phyloP scores from a whole-genome alignment of 2,329 filamentous ascomycete species.

The Gaeumannomyces sp. region DNA sequence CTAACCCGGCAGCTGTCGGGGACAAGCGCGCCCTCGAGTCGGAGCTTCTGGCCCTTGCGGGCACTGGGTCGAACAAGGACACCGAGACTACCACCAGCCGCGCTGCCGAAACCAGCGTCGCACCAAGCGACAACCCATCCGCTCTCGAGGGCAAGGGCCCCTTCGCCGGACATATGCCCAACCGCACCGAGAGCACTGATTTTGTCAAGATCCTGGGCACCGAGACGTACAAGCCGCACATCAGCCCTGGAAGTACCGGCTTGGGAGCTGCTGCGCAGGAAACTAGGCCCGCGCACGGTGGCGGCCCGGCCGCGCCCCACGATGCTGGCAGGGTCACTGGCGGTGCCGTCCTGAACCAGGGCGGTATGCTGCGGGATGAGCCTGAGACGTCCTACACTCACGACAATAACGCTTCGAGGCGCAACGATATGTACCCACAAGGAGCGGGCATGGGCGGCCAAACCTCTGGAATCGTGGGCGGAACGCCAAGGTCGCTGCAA shows the following conservation, averaged over 20 bases:
- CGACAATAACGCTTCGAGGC: background rate
- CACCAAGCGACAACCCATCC: background rate
- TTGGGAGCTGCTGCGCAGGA: background rate
- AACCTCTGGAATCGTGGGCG: background rate
- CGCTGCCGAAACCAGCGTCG: background rate
- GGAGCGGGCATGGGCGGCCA: background rate
- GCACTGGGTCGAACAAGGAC: background rate
- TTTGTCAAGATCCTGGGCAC: conserved; percentile 8
- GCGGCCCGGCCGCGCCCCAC: background rate
- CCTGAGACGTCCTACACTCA: background rate
- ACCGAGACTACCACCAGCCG: background rate
- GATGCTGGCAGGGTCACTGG: background rate
- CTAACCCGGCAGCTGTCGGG: conserved; percentile 3
- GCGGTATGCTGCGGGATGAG: background rate
- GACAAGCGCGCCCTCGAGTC: conserved; percentile 7
- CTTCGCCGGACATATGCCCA: conserved; percentile 6
- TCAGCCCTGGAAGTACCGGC: background rate
- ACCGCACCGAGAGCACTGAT: conserved; percentile 8
- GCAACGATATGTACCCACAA: background rate
- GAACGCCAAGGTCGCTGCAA: background rate
- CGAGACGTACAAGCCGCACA: conserved; percentile 1
- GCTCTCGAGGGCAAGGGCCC: background rate
- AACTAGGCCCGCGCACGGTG: conserved; percentile 1
- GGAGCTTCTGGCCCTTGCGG: conserved; percentile 1
- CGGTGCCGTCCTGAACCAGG: background rate